Percentiles rank a stretch among this genome's conserved stretches.
These are phyloP conservation scores for Phtheirospermum japonicum DNA, from an alignment of 257 asterid genomes.

Conservation along the genomic window DNA sequence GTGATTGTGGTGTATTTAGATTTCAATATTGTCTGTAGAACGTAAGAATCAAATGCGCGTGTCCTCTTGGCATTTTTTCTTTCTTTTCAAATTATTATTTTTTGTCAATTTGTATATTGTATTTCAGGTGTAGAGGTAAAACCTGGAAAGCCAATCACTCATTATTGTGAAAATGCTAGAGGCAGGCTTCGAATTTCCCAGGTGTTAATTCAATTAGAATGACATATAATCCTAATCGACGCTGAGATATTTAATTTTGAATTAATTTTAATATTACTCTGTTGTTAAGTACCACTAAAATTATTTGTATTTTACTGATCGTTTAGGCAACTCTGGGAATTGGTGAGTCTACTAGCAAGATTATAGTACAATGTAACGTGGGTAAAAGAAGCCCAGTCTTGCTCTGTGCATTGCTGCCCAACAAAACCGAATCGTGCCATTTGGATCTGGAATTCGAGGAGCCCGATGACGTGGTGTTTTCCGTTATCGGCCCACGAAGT, in stretches of 20 bases:
- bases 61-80: background rate
- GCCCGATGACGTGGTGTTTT: slow-evolving; percentile 79
- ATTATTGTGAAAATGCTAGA: slow-evolving; percentile 44
- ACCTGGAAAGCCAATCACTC: slow-evolving; percentile 66
- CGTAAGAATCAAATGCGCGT: background rate
- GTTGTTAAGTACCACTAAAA: background rate
- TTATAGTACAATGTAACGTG: slow-evolving; percentile 72
- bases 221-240: background rate
- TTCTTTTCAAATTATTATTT: background rate
- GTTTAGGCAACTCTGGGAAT: slow-evolving; percentile 76
- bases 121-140: slow-evolving; percentile 66
- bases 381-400: slow-evolving; percentile 66
- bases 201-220: slow-evolving; percentile 35
- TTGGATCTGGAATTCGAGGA: slow-evolving; percentile 90
- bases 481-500: slow-evolving; percentile 74
- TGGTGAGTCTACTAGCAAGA: slow-evolving; percentile 49
- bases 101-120: background rate
- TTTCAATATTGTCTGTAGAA: background rate
- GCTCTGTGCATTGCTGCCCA: slow-evolving; percentile 64
- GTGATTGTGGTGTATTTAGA: background rate
- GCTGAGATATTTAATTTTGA: background rate
- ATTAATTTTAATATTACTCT: too few relatives aligned
- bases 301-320: slow-evolving; percentile 4
- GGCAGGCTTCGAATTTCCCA: slow-evolving; percentile 83
- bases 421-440: slow-evolving; percentile 58